Percentiles rank a stretch among this genome's conserved stretches.
These are phyloP conservation scores for Arthrocladium fulminans DNA, from an alignment of 2,329 filamentous ascomycete species.

Conservation along the genomic window DNA sequence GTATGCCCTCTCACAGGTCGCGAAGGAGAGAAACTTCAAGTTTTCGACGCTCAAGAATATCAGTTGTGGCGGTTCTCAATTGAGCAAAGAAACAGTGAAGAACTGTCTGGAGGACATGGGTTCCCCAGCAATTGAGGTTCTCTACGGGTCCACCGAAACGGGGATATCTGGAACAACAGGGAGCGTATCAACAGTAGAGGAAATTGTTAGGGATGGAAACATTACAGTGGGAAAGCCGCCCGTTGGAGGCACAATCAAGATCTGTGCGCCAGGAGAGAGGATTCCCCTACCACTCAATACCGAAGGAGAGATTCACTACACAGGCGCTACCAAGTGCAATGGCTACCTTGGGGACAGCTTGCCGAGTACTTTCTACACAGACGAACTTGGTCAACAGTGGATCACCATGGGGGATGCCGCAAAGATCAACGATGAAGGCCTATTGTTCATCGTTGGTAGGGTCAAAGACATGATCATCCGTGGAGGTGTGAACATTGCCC, in stretches of 20 bases:
- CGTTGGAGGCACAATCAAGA: not conserved
- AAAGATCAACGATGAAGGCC: constrained; percentile 64
- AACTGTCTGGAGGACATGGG: not conserved
- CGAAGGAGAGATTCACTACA: constrained; percentile 1
- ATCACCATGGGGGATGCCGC: constrained; percentile 91
- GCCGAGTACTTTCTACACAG: constrained; percentile 3
- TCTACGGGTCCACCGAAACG: constrained; percentile 3
- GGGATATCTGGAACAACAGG: not conserved
- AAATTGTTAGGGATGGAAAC: not conserved
- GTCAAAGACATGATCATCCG: constrained; percentile 85
- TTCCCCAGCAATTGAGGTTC: not conserved
- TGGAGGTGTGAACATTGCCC: constrained; percentile 90
- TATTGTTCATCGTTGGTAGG: constrained; percentile 59
- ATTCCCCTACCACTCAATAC: not conserved
- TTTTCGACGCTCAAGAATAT: constrained; percentile 1
- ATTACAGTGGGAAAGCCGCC: not conserved
- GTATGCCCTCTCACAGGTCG: constrained; percentile 1
- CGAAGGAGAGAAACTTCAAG: not conserved
- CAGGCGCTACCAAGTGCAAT: not conserved
- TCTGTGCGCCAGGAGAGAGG: not conserved
- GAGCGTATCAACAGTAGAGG: not conserved
- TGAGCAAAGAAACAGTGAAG: not conserved
- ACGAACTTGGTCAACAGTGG: constrained; percentile 52
- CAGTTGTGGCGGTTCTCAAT: not conserved
- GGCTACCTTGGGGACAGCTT: not conserved